Percentiles rank a stretch among this genome's conserved stretches.
Evolutionary conservation across 441 rosid genomes (phyloP).

Genomic region (Aquilaria agallochum): DNA sequence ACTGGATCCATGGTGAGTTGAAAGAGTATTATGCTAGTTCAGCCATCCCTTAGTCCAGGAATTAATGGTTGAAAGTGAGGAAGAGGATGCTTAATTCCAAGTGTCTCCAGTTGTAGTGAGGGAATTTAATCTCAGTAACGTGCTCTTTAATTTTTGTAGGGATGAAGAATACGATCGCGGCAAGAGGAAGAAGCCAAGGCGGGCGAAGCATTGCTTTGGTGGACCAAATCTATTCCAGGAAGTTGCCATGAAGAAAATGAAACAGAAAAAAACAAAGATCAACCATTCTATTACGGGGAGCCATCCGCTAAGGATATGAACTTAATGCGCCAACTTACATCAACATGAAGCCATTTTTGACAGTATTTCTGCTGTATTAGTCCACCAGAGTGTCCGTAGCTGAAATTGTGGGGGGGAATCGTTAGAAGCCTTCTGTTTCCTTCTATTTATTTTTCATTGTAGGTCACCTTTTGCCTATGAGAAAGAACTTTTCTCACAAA

Average conservation of each 20-base stretch:
- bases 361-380: conserved; percentile 5
- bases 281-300: conserved; percentile 39
- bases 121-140: neutral
- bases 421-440: too few species aligned
- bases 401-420: neutral
- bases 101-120: neutral
- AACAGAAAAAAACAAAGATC: conserved; percentile 39
- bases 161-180: conserved; percentile 94
- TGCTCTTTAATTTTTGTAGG: conserved; percentile 36
- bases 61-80: too few species aligned
- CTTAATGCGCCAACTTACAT: neutral
- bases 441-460: too few species aligned
- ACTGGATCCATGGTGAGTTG: conserved; percentile 84
- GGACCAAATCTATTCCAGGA: conserved; percentile 82
- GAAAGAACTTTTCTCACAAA: too few species aligned
- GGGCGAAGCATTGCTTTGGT: conserved; percentile 30
- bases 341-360: conserved; percentile 11
- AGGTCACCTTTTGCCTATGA: too few species aligned
- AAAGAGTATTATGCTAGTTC: neutral
- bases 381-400: conserved; percentile 2
- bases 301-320: conserved; percentile 74
- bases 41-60: too few species aligned
- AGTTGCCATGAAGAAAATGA: conserved; percentile 42
- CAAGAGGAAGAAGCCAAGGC: conserved; percentile 74
- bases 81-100: too few species aligned